Base-by-base conservation (phyloP, 495 filamentous ascomycete species). In the Aspergillus cavernicola region DNA sequence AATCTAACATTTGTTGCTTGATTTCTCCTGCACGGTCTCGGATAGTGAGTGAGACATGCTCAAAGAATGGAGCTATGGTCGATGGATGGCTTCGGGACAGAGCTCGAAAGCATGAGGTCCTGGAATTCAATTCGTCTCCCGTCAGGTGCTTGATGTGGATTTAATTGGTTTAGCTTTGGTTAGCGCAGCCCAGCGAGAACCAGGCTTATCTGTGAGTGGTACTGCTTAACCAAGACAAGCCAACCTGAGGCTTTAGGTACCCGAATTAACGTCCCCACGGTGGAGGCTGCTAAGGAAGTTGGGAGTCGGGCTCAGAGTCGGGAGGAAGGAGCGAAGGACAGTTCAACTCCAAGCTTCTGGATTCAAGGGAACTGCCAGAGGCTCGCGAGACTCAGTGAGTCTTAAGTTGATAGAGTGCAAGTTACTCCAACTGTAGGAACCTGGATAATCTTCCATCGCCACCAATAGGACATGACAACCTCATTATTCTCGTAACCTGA, bases 231-330 rank as follows among this genome's bases (percentile, higher is more conserved):
- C 39, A 18, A 15, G 24, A 4, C 39, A 42, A n/a, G 39, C 39
- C 39, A 42, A 24, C 24, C 7, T 15, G 11, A n/a, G 22, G 1
- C 39, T n/a, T 18, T 44, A n/a, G n/a, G n/a, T n/a, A n/a, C n/a
- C n/a, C n/a, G n/a, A n/a, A 37, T 24, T 37, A 31, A 31, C 20
- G 24, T 49, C 19, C 45, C 45, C 45, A 49, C 31, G n/a, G 18
- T 49, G 45, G 32, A 49, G 36, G 5, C 3, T 16, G 16, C 19
- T 9, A 37, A 29, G n/a, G n/a, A 29, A 4, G 26, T 29, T 29
- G 26, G 26, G 9, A 29, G 5, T 5, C 26, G 9, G 26, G 9
- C 26, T 29, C 16, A 16, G 18, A 43, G 15, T 18, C 37, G 32
- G 36, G 12, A 18, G 15, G 28, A 43, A n/a, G 4, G 6, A n/a